A percentile compares a stretch with the other conserved stretches of the same genome.
phyloP scores from a whole-genome alignment of 2,329 filamentous ascomycete species.

The Fusarium tjaetaba region DNA sequence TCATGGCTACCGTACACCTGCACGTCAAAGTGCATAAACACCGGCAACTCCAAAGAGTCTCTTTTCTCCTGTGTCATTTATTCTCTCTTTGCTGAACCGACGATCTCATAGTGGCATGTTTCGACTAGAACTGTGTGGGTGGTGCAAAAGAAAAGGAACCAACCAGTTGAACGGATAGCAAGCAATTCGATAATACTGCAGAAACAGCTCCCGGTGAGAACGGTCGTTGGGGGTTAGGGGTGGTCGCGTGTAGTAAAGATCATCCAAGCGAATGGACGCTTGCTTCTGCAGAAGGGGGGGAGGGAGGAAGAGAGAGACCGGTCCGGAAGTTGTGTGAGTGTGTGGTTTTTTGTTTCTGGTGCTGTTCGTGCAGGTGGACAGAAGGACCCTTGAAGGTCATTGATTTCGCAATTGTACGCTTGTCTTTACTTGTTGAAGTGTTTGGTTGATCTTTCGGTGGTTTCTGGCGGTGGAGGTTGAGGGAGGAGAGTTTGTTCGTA shows the following conservation, averaged over 20 bases:
- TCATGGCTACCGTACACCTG: constrained; percentile 10
- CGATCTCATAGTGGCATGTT: constrained; percentile 26
- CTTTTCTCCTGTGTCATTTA: constrained; percentile 16
- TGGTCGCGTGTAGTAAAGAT: constrained; percentile 42
- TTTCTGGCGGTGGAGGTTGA: constrained; percentile 13
- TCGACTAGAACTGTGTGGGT: constrained; percentile 5
- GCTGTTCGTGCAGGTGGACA: constrained; percentile 8
- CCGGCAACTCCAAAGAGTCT: neutral
- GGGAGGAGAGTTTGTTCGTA: neutral
- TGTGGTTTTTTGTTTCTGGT: neutral
- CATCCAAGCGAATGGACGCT: constrained; percentile 30
- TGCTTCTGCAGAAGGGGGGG: constrained; percentile 1
- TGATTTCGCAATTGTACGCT: constrained; percentile 6
- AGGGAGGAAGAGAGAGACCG: constrained; percentile 9
- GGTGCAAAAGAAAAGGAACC: neutral
- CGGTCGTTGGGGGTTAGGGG: constrained; percentile 29
- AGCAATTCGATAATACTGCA: constrained; percentile 8
- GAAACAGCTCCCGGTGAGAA: constrained; percentile 35
- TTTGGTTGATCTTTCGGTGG: neutral
- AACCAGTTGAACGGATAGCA: neutral
- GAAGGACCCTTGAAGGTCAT: constrained; percentile 29
- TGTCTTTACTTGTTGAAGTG: neutral
- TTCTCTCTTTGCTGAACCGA: neutral
- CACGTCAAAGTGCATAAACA: constrained; percentile 7
- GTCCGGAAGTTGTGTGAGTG: constrained; percentile 12